These are phyloP conservation scores for Microcyclosporella mali DNA, from an alignment of 2,329 filamentous ascomycete genomes.

Conservation along the genomic window DNA sequence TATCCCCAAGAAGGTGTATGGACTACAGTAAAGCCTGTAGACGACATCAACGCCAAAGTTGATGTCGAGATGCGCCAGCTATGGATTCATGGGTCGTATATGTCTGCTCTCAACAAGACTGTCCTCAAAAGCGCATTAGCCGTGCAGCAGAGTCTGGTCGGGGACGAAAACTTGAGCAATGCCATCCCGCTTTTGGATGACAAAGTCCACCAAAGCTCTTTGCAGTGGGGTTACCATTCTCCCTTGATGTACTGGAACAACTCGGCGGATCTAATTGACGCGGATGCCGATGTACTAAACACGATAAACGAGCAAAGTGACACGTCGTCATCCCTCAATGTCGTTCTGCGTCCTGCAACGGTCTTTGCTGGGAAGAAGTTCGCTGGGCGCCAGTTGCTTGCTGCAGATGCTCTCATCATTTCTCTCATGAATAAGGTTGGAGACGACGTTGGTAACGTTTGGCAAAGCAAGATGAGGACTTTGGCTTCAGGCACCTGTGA, in stretches of 20 bases:
- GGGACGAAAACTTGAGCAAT: constrained; percentile 32
- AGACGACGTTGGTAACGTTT: constrained; percentile 58
- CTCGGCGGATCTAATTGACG: constrained; percentile 51
- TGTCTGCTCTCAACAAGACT: constrained; percentile 63
- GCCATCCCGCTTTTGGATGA: constrained; percentile 20
- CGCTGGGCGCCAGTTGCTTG: constrained; percentile 58
- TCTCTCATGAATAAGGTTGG: constrained; percentile 65
- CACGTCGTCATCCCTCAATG: constrained; percentile 61
- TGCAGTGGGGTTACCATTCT: constrained; percentile 74
- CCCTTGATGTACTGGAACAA: constrained; percentile 75
- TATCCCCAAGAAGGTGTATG: constrained; percentile 68
- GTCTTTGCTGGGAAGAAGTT: constrained; percentile 79
- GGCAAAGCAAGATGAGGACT: constrained; percentile 54
- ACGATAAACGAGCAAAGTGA: constrained; percentile 63
- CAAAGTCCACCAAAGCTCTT: constrained; percentile 26
- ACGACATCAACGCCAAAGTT: constrained; percentile 41
- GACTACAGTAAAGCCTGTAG: constrained; percentile 45
- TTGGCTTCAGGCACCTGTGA: constrained; percentile 47
- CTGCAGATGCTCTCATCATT: constrained; percentile 72
- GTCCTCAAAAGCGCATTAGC: constrained; percentile 61
- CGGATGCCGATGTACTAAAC: constrained; percentile 57
- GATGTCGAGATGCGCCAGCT: constrained; percentile 78
- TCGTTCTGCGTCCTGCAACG: constrained; percentile 69
- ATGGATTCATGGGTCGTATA: constrained; percentile 76
- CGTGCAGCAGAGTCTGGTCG: constrained; percentile 64